Percentiles rank a stretch among this genome's conserved stretches.
These are phyloP conservation scores for Mycocentrospora acerina DNA, from an alignment of 2,329 filamentous ascomycete genomes.

Conservation along the genomic window DNA sequence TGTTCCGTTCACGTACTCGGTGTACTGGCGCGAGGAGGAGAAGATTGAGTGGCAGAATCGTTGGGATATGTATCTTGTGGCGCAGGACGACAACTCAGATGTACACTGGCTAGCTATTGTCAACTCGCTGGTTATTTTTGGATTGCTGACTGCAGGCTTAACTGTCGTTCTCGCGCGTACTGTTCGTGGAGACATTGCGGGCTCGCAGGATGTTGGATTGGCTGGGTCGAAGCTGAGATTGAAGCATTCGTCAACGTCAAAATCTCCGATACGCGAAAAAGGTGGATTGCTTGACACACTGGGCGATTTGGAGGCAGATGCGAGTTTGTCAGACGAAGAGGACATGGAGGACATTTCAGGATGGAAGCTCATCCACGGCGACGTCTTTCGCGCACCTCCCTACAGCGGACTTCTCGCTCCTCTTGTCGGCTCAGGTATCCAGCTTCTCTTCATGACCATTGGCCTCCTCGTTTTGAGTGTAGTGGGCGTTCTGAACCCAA, in stretches of 20 bases:
- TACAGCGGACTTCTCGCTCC: slow-evolving; percentile 75
- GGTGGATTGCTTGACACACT: slow-evolving; percentile 64
- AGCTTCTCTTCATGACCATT: slow-evolving; percentile 78
- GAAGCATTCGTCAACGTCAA: slow-evolving; percentile 45
- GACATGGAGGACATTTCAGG: slow-evolving; percentile 76
- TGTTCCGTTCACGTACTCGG: slow-evolving; percentile 84
- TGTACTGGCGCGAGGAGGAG: slow-evolving; percentile 84
- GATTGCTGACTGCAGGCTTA: slow-evolving; percentile 74
- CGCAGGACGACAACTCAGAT: slow-evolving; percentile 77
- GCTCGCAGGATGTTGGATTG: slow-evolving; percentile 62
- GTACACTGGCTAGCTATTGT: slow-evolving; percentile 88
- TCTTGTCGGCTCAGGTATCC: slow-evolving; percentile 80
- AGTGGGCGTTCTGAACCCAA: slow-evolving; percentile 78
- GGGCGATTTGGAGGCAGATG: slow-evolving; percentile 57
- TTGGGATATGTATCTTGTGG: slow-evolving; percentile 89
- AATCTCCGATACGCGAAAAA: slow-evolving; percentile 54
- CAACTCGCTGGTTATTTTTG: slow-evolving; percentile 83
- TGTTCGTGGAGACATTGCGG: slow-evolving; percentile 75
- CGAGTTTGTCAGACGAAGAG: slow-evolving; percentile 68
- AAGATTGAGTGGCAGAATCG: slow-evolving; percentile 78
- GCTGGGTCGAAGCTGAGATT: slow-evolving; percentile 28
- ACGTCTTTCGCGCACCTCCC: slow-evolving; percentile 76
- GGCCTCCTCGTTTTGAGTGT: slow-evolving; percentile 73
- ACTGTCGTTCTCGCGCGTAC: slow-evolving; percentile 80
- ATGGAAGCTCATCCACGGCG: slow-evolving; percentile 87